Base-by-base conservation (phyloP, 139 green algal genomes). In the Volvox reticuliferus region DNA sequence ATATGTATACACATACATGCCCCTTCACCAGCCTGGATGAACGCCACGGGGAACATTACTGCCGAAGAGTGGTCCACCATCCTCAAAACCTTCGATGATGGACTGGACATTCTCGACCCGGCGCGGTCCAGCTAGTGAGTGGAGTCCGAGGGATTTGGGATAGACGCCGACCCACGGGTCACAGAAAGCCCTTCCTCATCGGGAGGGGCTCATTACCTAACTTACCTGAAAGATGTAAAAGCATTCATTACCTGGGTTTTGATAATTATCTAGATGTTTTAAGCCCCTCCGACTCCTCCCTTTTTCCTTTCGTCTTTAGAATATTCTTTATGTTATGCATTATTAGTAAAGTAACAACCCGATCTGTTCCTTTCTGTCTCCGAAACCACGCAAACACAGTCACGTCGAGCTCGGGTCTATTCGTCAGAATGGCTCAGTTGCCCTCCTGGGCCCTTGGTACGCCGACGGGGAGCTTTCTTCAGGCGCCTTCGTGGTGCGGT, bases 391-490 rank as follows among this genome's bases (percentile, higher is more conserved):
- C 9, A 55, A n/a, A 55, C 9, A 55, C 65, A 89, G 84, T 0
- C 18, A 68, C 0, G 24, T 22, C 0, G 37, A 89, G 24, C 16
- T 81, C 24, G 36, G 13, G 9, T 6, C 32, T 28, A 89, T 89
- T 35, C 22, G 69, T 30, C 44, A 44, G 1, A 21, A 89, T 67
- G 68, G 68, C 68, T 55, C 26, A 0, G 35, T 81, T 0, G 17
- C 24, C 2, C 14, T 89, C 65, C 26, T 89, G 22, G 84, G 68
- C 1, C 84, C 84, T 24, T 89, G 84, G 84, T 89, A 71, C 68
- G 67, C 84, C 36, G 67, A 68, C 67, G 84, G 84, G 18, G 84
- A 89, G 84, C 68, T 89, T 28, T 78, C 68, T 18, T 22, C 76
- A 12, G 84, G 84, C 67, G 84, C 68, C 36, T 81, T 89, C 14